These are phyloP conservation scores for Malassezia sp. DNA, from an alignment of 1,284 basidiomycete genomes.

Conservation along the genomic window DNA sequence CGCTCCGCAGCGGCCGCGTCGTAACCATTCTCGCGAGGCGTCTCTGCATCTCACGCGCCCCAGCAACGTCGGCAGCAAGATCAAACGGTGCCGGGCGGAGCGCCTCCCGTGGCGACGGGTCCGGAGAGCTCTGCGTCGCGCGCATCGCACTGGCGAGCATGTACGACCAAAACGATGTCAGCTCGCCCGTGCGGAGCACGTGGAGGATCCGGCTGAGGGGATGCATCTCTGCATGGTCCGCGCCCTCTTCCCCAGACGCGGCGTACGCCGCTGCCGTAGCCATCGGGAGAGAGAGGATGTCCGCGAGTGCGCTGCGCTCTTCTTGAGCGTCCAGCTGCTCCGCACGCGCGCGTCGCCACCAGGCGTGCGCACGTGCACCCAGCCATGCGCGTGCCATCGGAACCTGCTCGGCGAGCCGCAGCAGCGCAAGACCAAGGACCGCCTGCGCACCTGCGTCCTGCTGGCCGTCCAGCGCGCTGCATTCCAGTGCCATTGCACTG, in stretches of 20 bases:
- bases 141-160: conserved; percentile 26
- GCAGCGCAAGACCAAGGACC: neutral
- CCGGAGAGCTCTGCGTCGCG: neutral
- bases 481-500: neutral
- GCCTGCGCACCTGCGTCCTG: too few species aligned
- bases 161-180: conserved; percentile 26
- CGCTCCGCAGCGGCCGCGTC: neutral
- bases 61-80: conserved; percentile 5
- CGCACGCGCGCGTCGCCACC: too few species aligned
- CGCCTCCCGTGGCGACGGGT: neutral
- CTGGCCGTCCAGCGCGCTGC: too few species aligned
- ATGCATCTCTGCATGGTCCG: conserved; percentile 15
- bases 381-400: too few species aligned
- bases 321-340: conserved; percentile 1
- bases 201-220: conserved; percentile 28
- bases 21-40: neutral
- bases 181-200: conserved; percentile 25
- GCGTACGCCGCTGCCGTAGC: conserved; percentile 21
- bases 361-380: too few species aligned
- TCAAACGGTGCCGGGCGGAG: conserved; percentile 7
- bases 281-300: conserved; percentile 24
- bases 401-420: too few species aligned
- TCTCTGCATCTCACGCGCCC: neutral
- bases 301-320: conserved; percentile 17
- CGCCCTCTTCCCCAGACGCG: neutral